Evolutionary conservation across 1,284 basidiomycete species (phyloP).

Genomic region (Ustilago curta): DNA sequence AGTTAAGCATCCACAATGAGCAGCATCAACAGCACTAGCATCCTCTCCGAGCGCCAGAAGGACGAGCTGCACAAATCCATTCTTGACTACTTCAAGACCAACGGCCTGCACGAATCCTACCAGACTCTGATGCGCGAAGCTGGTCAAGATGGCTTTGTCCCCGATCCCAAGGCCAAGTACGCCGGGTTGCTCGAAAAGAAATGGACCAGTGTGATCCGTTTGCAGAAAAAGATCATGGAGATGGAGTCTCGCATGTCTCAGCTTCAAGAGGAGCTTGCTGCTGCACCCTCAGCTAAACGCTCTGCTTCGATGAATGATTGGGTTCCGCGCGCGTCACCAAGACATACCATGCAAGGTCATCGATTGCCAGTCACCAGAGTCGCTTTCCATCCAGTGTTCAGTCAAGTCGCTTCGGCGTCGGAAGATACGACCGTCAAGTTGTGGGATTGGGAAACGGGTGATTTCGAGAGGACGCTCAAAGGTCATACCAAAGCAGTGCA

Average conservation of each 20-base stretch:
- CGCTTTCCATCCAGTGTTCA: constrained; percentile 88
- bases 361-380: constrained; percentile 81
- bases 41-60: constrained; percentile 81
- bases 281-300: constrained; percentile 75
- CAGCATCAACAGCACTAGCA: constrained; percentile 52
- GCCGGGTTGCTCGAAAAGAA: constrained; percentile 90
- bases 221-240: constrained; percentile 86
- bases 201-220: constrained; percentile 89
- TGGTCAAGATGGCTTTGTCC: constrained; percentile 75
- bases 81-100: constrained; percentile 81
- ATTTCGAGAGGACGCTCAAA: constrained; percentile 89
- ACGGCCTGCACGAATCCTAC: constrained; percentile 77
- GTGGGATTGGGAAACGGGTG: constrained; percentile 95
- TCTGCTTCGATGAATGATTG: constrained; percentile 80
- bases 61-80: constrained; percentile 89
- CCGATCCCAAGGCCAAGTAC: constrained; percentile 84
- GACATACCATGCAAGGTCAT: constrained; percentile 84
- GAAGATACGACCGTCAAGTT: constrained; percentile 90
- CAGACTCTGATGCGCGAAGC: constrained; percentile 76
- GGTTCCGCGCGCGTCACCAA: constrained; percentile 83
- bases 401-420: constrained; percentile 82
- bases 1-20: constrained; percentile 10
- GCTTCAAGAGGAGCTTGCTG: constrained; percentile 79
- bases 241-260: constrained; percentile 82
- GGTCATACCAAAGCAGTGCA: constrained; percentile 89